These are phyloP conservation scores for Chernovozyma sophiae-reginae DNA, from an alignment of 1,139 yeast genomes.

Conservation along the genomic window DNA sequence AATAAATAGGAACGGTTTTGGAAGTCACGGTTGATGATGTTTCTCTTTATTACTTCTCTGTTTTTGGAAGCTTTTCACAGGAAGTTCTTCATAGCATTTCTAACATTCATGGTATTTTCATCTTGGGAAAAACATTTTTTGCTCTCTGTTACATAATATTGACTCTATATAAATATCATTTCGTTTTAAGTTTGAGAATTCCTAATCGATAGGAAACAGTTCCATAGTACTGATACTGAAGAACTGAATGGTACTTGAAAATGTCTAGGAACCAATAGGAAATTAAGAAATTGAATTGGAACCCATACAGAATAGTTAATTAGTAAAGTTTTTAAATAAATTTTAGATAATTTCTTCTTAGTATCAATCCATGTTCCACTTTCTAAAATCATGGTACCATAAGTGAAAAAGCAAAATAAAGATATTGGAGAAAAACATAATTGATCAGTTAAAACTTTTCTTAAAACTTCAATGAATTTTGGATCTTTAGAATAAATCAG, in stretches of 20 bases:
- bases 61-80: not conserved
- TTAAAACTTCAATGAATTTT: constrained; percentile 72
- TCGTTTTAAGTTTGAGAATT: constrained; percentile 37
- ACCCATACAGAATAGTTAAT: constrained; percentile 93
- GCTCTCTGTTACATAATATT: no score
- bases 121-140: no score
- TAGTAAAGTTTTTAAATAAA: constrained; percentile 72
- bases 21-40: not conserved
- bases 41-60: not conserved
- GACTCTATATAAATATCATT: no score
- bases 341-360: constrained; percentile 54
- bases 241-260: constrained; percentile 91
- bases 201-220: constrained; percentile 81
- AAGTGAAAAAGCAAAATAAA: constrained; percentile 73
- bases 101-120: constrained; percentile 1
- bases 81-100: not conserved
- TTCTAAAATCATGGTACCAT: constrained; percentile 79
- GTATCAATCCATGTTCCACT: constrained; percentile 66
- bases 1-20: not conserved
- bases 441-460: constrained; percentile 88
- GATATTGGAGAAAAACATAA: constrained; percentile 84
- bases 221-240: constrained; percentile 87
- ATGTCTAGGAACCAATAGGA: constrained; percentile 70
- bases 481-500: constrained; percentile 83
- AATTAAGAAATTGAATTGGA: constrained; percentile 85